A percentile compares a stretch with the other conserved stretches of the same genome.
These are phyloP conservation scores for Crotalaria pallida DNA, from an alignment of 306 rosid species.

Conservation along the genomic window DNA sequence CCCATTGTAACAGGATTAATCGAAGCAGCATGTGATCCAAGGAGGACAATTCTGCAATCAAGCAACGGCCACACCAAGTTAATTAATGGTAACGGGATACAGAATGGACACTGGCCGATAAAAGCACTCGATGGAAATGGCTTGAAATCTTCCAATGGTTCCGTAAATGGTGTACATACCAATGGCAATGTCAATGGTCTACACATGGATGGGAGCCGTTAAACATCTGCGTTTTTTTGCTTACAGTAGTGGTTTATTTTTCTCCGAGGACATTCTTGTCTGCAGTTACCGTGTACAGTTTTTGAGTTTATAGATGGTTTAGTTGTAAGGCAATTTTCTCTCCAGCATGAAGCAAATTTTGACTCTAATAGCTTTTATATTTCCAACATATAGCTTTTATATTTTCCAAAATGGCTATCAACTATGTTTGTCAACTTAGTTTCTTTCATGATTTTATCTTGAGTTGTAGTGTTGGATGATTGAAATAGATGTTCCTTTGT, in stretches of 20 bases:
- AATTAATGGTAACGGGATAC: slow-evolving; percentile 36
- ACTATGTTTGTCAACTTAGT: no score
- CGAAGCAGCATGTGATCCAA: slow-evolving; percentile 47
- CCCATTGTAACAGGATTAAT: slow-evolving; percentile 50
- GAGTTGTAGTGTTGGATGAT: not conserved
- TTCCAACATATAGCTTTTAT: slow-evolving; percentile 19
- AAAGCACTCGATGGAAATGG: slow-evolving; percentile 37
- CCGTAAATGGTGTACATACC: slow-evolving; percentile 49
- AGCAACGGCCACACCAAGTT: slow-evolving; percentile 31
- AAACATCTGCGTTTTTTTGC: not conserved
- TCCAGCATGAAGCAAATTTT: slow-evolving; percentile 46
- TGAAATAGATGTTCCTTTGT: not conserved
- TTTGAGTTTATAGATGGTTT: slow-evolving; percentile 47
- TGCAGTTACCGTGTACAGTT: slow-evolving; percentile 56
- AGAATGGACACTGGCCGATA: slow-evolving; percentile 33
- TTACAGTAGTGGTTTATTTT: slow-evolving; percentile 12
- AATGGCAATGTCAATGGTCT: slow-evolving; percentile 58
- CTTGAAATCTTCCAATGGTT: slow-evolving; percentile 46
- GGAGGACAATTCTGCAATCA: slow-evolving; percentile 22
- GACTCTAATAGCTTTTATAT: slow-evolving; percentile 38
- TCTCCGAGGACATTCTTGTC: slow-evolving; percentile 32
- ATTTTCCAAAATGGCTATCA: no score
- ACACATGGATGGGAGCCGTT: slow-evolving; percentile 29
- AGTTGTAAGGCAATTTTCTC: slow-evolving; percentile 29
- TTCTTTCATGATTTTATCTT: not conserved